These are phyloP conservation scores for Aspergillus coremiiformis DNA, from an alignment of 495 filamentous ascomycete species.

Conservation along the genomic window DNA sequence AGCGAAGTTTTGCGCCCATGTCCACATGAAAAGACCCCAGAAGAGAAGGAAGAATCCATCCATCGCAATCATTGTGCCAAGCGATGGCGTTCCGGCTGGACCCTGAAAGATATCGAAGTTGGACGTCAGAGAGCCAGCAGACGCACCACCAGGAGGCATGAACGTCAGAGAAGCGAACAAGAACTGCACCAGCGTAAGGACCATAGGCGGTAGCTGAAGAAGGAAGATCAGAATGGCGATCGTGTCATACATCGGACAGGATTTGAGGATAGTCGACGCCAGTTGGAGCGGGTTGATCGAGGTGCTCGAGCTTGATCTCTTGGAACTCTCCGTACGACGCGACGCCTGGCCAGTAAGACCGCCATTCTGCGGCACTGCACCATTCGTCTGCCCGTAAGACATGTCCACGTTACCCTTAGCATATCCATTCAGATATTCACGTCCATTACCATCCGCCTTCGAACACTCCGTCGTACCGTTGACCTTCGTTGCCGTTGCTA, in stretches of 20 bases:
- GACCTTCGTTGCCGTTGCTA: constrained; percentile 31
- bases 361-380: constrained; percentile 30
- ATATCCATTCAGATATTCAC: constrained; percentile 33
- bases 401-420: constrained; percentile 35
- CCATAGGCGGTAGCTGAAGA: constrained; percentile 87
- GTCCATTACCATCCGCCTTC: constrained; percentile 33
- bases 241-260: constrained; percentile 89
- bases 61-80: constrained; percentile 73
- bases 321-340: constrained; percentile 43
- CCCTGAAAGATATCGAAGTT: constrained; percentile 72
- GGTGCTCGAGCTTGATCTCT: constrained; percentile 55
- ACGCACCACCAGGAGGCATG: constrained; percentile 60
- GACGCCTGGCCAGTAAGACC: constrained; percentile 24
- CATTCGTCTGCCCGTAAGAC: constrained; percentile 33
- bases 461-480: constrained; percentile 24
- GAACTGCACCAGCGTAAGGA: constrained; percentile 84
- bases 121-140: constrained; percentile 46
- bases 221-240: constrained; percentile 97
- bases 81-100: constrained; percentile 61
- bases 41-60: constrained; percentile 73
- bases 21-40: constrained; percentile 83
- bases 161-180: constrained; percentile 92
- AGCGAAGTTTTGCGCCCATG: constrained; percentile 76
- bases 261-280: constrained; percentile 77
- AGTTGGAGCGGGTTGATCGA: constrained; percentile 60